phyloP scores from a whole-genome alignment of 768 basidiomycete genomes.

The Suillus decipiens region DNA sequence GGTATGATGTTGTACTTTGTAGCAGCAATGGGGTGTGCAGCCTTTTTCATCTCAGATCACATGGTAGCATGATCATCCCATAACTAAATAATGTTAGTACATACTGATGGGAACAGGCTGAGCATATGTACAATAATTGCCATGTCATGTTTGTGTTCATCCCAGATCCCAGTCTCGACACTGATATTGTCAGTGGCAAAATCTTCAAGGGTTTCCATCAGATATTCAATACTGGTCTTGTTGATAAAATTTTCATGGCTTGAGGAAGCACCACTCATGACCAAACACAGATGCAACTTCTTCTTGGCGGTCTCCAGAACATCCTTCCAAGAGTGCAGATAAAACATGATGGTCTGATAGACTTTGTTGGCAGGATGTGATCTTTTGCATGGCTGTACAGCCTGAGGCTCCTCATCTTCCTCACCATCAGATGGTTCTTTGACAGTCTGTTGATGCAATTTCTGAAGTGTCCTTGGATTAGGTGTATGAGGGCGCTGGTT shows the following conservation, averaged over 20 bases:
- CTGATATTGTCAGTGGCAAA: neutral
- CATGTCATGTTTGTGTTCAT: neutral
- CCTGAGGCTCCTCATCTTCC: no score
- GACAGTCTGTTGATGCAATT: no score
- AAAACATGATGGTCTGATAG: neutral
- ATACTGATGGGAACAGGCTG: neutral
- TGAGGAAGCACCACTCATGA: neutral
- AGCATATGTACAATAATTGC: neutral
- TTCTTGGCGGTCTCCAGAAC: neutral
- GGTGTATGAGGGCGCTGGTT: no score
- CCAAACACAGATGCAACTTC: neutral
- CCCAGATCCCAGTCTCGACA: neutral
- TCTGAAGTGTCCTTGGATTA: no score
- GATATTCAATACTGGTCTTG: neutral
- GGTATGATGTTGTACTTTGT: neutral
- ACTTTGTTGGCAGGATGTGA: no score
- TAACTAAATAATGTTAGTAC: neutral
- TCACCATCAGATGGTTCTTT: no score
- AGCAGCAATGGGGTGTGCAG: neutral
- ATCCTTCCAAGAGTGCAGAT: neutral
- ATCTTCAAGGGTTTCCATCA: neutral
- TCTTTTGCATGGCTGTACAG: no score
- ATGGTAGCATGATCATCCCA: neutral
- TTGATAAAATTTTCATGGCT: neutral
- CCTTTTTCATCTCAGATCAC: neutral